phyloP scores from a whole-genome alignment of 176 grass and related monocot genomes.

The Aechmea fasciata region DNA sequence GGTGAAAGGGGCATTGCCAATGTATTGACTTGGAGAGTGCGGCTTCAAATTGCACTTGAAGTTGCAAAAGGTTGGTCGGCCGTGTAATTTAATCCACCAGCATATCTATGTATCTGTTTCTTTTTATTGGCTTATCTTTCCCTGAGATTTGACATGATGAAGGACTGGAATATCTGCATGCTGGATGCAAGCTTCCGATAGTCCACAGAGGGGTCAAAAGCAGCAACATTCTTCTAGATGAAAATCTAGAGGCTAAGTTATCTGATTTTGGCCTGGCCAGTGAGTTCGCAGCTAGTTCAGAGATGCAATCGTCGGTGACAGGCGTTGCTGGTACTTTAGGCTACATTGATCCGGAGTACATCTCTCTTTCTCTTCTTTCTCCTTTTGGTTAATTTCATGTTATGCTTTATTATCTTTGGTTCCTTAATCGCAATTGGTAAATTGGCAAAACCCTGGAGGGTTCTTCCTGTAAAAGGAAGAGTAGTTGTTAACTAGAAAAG shows the following conservation, averaged over 20 bases:
- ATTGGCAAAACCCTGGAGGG: background rate
- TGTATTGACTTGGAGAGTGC: constrained; percentile 19
- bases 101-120: background rate
- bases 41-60: constrained; percentile 33
- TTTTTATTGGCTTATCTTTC: background rate
- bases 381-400: too few relatives aligned
- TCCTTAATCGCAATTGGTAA: too few relatives aligned
- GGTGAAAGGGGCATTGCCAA: constrained; percentile 14
- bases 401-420: too few relatives aligned
- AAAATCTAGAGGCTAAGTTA: constrained; percentile 32
- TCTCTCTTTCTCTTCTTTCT: background rate
- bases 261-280: constrained; percentile 30
- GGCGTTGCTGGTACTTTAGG: constrained; percentile 25
- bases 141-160: background rate
- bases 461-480: background rate
- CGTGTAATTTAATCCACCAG: background rate
- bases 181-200: constrained; percentile 22
- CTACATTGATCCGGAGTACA: constrained; percentile 48
- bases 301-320: constrained; percentile 3
- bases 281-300: background rate
- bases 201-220: constrained; percentile 34
- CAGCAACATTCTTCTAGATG: constrained; percentile 26
- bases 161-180: constrained; percentile 34
- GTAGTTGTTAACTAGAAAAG: background rate
- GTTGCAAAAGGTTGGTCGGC: constrained; percentile 20